Base-by-base conservation (phyloP, 177 flowering plant genomes). In the Vitis hybrid region DNA sequence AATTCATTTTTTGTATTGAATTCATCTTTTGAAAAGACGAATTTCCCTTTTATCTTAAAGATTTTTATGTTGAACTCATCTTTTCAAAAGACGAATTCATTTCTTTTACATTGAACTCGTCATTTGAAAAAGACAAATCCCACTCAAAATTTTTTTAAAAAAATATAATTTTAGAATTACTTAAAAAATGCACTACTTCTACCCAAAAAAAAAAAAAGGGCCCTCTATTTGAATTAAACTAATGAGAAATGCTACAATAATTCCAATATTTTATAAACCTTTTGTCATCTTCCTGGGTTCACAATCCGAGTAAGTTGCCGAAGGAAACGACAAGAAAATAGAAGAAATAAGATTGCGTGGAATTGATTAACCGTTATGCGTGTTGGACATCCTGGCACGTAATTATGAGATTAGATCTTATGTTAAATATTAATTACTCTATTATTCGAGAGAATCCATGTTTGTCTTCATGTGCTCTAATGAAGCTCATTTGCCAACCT, bases 341-440 rank as follows among this genome's bases (percentile, higher is more conserved):
- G 78, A 71, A 75, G 74, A 75, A 66, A 75, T 56, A 70, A 62
- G 71, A 75, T 75, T 56, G 59, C 60, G 66, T 52, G 57, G 55
- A 16, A 32, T 75, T 66, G 24, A 70, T 70, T 56, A 67, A 56
- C 62, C 30, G 4, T 60, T 62, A 13, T 67, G 69, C 64, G 56
- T 57, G 71, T 68, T 67, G 40, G 65, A 67, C 72, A 71, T 71
- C 66, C 69, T 71, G 79, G 71, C 79, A 71, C 75, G 72, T 76
- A 62, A 67, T 72, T 63, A 64, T 60, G 15, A 48, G 62, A 67
- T 16, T 35, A 35, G 60, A 59, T 72, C 65, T 60, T 14, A 59
- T n/a, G 55, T n/a, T 50, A 48, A 49, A 13, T 19, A 51, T 21
- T 12, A 59, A 2, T 19, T 40, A 61, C 5, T 35, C 46, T 6